Evolutionary conservation across 257 asterid genomes (phyloP).

Genomic region (Solanum neorickii): DNA sequence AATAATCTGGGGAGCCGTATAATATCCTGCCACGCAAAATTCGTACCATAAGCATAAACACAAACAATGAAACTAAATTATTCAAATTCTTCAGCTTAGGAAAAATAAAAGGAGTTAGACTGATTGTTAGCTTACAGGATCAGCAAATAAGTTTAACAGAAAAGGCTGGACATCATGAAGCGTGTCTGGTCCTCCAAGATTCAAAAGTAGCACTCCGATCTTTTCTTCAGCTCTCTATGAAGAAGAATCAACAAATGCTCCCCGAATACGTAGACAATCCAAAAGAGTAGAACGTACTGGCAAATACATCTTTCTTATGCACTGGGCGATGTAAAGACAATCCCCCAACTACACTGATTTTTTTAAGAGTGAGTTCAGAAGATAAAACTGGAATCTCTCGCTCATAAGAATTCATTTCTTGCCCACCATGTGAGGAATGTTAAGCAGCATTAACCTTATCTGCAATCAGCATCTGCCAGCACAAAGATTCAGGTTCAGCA

Average conservation of each 20-base stretch:
- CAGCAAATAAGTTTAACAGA: conserved; percentile 82
- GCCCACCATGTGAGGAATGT: not conserved
- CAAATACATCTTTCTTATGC: conserved; percentile 18
- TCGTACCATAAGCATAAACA: not conserved
- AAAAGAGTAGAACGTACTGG: conserved; percentile 36
- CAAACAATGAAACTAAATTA: not conserved
- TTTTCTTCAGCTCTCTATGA: conserved; percentile 45
- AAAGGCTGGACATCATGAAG: conserved; percentile 92
- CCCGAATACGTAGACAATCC: conserved; percentile 34
- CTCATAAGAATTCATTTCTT: not conserved
- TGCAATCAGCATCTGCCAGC: conserved; percentile 30
- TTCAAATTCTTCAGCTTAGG: not conserved
- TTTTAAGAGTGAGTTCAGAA: conserved; percentile 11
- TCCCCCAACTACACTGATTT: conserved; percentile 8
- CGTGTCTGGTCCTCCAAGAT: conserved; percentile 95
- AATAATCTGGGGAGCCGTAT: conserved; percentile 94
- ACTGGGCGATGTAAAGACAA: conserved; percentile 19
- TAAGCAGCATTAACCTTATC: conserved; percentile 18
- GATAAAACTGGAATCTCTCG: conserved; percentile 1
- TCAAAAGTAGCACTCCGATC: conserved; percentile 79
- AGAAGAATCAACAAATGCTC: conserved; percentile 13
- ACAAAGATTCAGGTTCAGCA: not conserved
- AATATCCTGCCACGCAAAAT: conserved; percentile 48
- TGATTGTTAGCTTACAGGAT: conserved; percentile 49
- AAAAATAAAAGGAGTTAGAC: not conserved